phyloP scores from a whole-genome alignment of 1,139 yeast genomes.

The Diutina rugosa region DNA sequence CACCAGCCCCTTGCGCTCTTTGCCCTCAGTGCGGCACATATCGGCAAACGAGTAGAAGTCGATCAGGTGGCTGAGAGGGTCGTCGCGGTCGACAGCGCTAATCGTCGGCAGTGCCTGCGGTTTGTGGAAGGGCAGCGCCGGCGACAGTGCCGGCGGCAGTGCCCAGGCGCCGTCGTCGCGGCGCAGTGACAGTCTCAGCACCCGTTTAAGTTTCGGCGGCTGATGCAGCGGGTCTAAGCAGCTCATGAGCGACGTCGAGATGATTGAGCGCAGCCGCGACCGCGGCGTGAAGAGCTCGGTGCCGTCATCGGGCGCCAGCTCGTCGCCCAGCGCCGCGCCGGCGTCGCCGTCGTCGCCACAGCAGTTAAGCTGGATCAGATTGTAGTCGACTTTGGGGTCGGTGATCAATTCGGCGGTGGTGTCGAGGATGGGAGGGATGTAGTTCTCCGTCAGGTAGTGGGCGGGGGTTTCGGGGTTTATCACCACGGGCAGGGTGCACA shows the following conservation, averaged over 20 bases:
- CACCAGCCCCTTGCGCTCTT: conserved; percentile 1
- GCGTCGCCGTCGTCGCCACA: background rate
- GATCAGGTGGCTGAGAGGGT: conserved; percentile 8
- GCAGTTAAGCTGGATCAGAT: background rate
- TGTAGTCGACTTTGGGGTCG: conserved; percentile 15
- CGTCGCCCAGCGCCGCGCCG: background rate
- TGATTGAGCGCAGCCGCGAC: background rate
- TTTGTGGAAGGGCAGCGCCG: background rate
- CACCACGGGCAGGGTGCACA: background rate
- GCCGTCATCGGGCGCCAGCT: background rate
- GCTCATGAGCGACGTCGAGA: background rate
- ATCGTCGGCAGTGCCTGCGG: background rate
- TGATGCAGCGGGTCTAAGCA: background rate
- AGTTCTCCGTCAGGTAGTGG: conserved; percentile 18
- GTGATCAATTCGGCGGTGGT: conserved; percentile 18
- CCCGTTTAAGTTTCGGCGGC: background rate
- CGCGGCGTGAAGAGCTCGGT: background rate
- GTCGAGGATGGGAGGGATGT: conserved; percentile 18
- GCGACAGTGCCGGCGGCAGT: background rate
- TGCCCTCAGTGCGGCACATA: conserved; percentile 9
- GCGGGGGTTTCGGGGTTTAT: conserved; percentile 7
- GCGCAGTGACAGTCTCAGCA: background rate
- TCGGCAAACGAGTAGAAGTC: conserved; percentile 23
- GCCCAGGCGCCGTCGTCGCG: background rate
- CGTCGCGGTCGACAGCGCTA: background rate